Percentiles rank a stretch among this genome's conserved stretches.
These are phyloP conservation scores for Claviceps citrina DNA, from an alignment of 2,329 filamentous ascomycete genomes.

Conservation along the genomic window DNA sequence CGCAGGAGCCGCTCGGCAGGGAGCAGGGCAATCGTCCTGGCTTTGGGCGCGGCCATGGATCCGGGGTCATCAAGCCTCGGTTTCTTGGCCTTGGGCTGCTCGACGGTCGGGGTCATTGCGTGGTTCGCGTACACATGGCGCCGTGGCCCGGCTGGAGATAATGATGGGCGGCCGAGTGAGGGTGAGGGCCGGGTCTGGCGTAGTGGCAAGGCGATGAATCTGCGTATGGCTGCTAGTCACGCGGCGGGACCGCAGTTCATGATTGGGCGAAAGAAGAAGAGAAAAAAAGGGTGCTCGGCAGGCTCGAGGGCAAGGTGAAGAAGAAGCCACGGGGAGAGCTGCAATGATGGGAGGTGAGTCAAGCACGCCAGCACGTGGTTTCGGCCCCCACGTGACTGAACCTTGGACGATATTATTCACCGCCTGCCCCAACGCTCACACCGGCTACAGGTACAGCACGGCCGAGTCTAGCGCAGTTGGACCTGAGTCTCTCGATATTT, in stretches of 20 bases:
- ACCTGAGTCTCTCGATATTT: no score
- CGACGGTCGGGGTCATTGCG: neutral
- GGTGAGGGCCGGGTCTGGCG: neutral
- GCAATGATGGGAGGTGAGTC: no score
- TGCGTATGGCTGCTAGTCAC: neutral
- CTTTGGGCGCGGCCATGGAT: neutral
- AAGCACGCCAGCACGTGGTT: no score
- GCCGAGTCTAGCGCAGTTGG: no score
- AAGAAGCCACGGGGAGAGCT: no score
- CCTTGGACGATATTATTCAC: no score
- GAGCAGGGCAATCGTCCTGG: neutral
- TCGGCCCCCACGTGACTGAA: no score
- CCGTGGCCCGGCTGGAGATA: neutral
- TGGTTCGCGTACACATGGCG: neutral
- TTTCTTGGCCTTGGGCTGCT: conserved; percentile 15
- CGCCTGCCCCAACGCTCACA: no score
- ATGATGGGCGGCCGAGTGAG: neutral
- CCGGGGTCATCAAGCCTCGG: conserved; percentile 9
- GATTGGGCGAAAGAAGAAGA: neutral
- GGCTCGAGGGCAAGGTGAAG: no score
- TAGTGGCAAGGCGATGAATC: neutral
- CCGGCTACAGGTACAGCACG: no score
- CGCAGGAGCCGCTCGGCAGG: conserved; percentile 1
- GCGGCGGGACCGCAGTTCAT: neutral
- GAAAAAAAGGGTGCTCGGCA: neutral